These are phyloP conservation scores for Nemophila menziesii DNA, from an alignment of 257 asterid genomes.

Conservation along the genomic window DNA sequence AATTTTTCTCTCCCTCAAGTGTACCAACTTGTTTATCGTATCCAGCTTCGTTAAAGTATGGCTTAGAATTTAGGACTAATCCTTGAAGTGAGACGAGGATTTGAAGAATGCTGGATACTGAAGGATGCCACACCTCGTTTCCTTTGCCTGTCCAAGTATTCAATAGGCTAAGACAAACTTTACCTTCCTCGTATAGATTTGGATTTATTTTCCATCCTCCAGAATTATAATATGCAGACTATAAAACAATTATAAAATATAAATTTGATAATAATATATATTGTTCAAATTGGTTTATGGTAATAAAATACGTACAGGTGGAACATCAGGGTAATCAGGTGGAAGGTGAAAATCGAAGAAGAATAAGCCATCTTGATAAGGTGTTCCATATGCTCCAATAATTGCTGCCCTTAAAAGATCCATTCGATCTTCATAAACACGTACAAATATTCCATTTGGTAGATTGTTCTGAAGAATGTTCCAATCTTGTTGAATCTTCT, in stretches of 20 bases:
- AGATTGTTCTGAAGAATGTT: constrained; percentile 87
- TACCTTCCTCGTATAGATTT: constrained; percentile 95
- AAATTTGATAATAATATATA: too few species aligned
- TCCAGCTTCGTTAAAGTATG: constrained; percentile 97
- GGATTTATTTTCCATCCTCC: constrained; percentile 99
- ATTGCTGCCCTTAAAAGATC: constrained; percentile 95
- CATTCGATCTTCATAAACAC: constrained; percentile 95
- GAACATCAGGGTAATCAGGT: constrained; percentile 84
- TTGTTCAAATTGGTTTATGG: too few species aligned
- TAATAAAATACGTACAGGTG: constrained; percentile 98
- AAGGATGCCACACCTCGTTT: constrained; percentile 94
- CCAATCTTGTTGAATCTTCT: constrained; percentile 96
- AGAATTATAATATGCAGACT: constrained; percentile 95
- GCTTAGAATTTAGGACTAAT: constrained; percentile 79
- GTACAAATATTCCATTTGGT: constrained; percentile 82
- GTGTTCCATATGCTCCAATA: constrained; percentile 98
- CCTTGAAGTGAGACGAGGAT: constrained; percentile 98
- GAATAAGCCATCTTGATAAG: constrained; percentile 98
- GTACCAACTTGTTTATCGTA: constrained; percentile 97
- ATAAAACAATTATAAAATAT: constrained; percentile 20
- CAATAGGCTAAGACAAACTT: constrained; percentile 95
- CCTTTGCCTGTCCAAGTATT: constrained; percentile 99
- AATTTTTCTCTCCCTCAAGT: constrained; percentile 97
- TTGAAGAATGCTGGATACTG: constrained; percentile 95
- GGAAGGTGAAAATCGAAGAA: constrained; percentile 96